Evolutionary conservation across 306 rosid genomes (phyloP), one percentile per base, ranked within the genome.

Genomic region (Trifolium repens): DNA sequence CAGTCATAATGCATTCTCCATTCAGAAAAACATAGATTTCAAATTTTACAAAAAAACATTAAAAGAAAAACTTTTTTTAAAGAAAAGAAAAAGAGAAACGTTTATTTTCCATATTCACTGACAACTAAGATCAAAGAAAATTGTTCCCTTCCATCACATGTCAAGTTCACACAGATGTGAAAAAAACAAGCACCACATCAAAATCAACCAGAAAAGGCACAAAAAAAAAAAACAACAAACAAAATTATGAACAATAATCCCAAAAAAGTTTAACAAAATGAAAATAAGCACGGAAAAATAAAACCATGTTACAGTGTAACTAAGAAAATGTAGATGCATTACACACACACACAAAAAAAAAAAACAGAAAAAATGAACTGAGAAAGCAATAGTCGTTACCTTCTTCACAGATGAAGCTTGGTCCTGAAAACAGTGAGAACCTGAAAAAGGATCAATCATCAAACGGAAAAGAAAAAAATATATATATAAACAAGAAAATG

Each of bases 361-460:
- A 72, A 4, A n/a, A 8, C 7, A 7, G n/a, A 6, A n/a, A n/a
- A 59, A 7, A 76, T 8, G 17, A 17, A 42, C 12, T 16, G 15
- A 37, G 13, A 37, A 14, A 78, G 85, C 64, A 57, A 69, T 30
- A 81, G 69, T 30, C 15, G 43, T 63, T 85, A 81, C 85, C 85
- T 81, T 81, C 60, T 32, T 1, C 37, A 19, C 12, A 78, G 73
- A 67, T 5, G 84, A 80, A 26, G 85, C 30, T 68, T 53, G 32
- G 65, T 49, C 71, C 65, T 16, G 71, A 46, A 60, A 73, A 46
- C 8, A 52, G 62, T 35, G 69, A 81, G 32, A 72, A 66, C 88
- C 88, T 85, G 88, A 78, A 78, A 80, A 68, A 19, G 54, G 58
- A 62, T 49, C 16, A 72, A 72, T 73, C 6, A 62, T 49, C 16